Evolutionary conservation across 768 basidiomycete species (phyloP).

Genomic region (Heimioporus sp.): DNA sequence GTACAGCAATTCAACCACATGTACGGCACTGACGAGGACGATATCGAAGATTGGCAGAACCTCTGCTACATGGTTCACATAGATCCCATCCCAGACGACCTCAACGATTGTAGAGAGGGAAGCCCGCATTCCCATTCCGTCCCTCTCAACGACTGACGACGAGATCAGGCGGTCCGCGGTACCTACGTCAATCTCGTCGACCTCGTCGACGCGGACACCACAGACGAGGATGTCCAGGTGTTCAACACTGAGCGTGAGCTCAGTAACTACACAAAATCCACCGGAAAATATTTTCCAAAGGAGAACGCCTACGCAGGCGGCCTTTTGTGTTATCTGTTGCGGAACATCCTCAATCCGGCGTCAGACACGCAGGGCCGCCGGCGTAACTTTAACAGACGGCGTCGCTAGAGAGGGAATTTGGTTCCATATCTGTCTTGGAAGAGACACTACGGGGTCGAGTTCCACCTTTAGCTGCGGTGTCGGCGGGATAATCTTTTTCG

Average conservation of each 20-base stretch:
- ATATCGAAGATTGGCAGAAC: slow-evolving; percentile 17
- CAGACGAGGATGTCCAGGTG: slow-evolving; percentile 9
- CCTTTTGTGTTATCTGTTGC: slow-evolving; percentile 27
- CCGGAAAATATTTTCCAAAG: slow-evolving; percentile 26
- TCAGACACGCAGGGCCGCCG: too few relatives aligned
- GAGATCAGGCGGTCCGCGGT: slow-evolving; percentile 17
- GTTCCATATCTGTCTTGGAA: too few relatives aligned
- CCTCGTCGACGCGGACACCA: slow-evolving; percentile 20
- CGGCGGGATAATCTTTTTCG: too few relatives aligned
- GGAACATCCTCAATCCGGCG: slow-evolving; percentile 22
- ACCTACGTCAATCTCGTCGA: slow-evolving; percentile 33
- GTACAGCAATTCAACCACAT: slow-evolving; percentile 24
- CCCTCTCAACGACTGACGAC: too few relatives aligned
- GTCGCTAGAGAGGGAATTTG: too few relatives aligned
- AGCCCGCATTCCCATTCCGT: too few relatives aligned
- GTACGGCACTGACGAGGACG: slow-evolving; percentile 16
- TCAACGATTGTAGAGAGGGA: slow-evolving; percentile 19
- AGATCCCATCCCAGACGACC: slow-evolving; percentile 7
- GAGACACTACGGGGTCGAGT: too few relatives aligned
- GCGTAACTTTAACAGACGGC: too few relatives aligned
- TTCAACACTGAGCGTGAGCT: slow-evolving; percentile 24
- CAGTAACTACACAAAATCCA: slow-evolving; percentile 18
- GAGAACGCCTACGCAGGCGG: slow-evolving; percentile 27
- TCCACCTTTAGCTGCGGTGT: too few relatives aligned
- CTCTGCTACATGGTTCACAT: slow-evolving; percentile 20